Conservation (phyloP, 148 eudicot genomes). For the Fagopyrum homotropicum region DNA sequence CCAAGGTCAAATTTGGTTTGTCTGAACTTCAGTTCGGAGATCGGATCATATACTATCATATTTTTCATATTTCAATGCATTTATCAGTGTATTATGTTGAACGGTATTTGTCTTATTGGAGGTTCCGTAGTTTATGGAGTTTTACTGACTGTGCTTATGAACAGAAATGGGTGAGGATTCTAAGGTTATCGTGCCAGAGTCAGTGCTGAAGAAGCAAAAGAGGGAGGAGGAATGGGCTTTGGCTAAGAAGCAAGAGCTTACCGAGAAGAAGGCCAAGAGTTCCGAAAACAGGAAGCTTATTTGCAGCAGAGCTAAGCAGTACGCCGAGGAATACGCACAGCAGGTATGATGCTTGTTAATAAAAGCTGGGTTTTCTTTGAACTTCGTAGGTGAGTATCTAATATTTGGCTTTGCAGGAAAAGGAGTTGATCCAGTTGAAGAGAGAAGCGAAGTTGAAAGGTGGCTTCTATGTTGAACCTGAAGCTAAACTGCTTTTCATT, state of each 20-base stretch:
- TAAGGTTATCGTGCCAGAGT: constrained; percentile 53
- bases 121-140: not conserved
- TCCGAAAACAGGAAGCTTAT: constrained; percentile 63
- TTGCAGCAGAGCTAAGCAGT: constrained; percentile 51
- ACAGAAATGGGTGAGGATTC: constrained; percentile 45
- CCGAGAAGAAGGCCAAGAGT: constrained; percentile 45
- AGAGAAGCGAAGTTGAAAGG: constrained; percentile 64
- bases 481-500: constrained; percentile 63
- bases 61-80: not conserved
- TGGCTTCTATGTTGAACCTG: constrained; percentile 60
- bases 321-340: constrained; percentile 55
- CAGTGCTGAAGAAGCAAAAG: constrained; percentile 73
- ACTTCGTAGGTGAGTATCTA: not conserved
- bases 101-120: not conserved
- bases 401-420: constrained; percentile 30
- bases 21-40: not conserved
- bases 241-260: constrained; percentile 43
- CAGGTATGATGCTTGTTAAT: constrained; percentile 27
- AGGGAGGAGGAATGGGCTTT: constrained; percentile 74
- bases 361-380: not conserved
- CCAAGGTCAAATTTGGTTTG: not conserved
- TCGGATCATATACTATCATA: not conserved
- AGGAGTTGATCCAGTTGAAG: constrained; percentile 40
- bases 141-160: not conserved
- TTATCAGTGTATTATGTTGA: not conserved